A percentile compares a stretch with the other conserved stretches of the same genome.
Conservation (phyloP, 2,329 filamentous ascomycete species). For the Fusarium mangiferae region DNA sequence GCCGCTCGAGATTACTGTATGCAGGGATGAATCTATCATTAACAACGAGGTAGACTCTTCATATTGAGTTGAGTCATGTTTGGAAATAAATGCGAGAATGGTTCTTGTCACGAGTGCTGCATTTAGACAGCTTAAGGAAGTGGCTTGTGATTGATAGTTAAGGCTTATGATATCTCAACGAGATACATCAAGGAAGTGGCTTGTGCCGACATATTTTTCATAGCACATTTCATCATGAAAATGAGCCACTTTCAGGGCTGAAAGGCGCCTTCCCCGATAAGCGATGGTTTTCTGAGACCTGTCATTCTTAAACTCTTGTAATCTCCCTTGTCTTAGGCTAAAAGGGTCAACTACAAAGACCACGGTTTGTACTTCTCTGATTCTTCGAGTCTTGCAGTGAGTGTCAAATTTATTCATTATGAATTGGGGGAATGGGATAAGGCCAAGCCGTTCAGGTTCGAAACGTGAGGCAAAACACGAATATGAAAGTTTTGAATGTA, state of each 20-base stretch:
- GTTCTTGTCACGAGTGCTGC: background rate
- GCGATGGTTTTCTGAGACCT: background rate
- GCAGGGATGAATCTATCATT: no score
- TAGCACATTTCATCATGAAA: background rate
- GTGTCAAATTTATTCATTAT: background rate
- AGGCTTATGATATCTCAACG: no score
- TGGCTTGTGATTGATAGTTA: no score
- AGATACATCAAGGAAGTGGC: no score
- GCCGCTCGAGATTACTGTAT: no score
- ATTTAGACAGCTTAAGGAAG: background rate
- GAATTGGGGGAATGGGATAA: background rate
- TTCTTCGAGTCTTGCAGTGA: fast-evolving
- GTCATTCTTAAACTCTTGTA: background rate
- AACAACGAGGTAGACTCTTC: no score
- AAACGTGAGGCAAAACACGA: background rate
- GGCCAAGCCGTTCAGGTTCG: fast-evolving
- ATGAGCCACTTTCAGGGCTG: background rate
- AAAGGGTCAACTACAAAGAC: background rate
- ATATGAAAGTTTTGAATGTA: no score
- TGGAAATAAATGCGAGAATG: background rate
- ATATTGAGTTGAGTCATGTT: no score
- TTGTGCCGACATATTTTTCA: background rate
- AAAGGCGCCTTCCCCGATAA: background rate
- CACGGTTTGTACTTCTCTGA: background rate
- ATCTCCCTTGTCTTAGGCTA: background rate